phyloP scores from a whole-genome alignment of 192 early-diverging fungal genomes.

The Diversispora epigaea region DNA sequence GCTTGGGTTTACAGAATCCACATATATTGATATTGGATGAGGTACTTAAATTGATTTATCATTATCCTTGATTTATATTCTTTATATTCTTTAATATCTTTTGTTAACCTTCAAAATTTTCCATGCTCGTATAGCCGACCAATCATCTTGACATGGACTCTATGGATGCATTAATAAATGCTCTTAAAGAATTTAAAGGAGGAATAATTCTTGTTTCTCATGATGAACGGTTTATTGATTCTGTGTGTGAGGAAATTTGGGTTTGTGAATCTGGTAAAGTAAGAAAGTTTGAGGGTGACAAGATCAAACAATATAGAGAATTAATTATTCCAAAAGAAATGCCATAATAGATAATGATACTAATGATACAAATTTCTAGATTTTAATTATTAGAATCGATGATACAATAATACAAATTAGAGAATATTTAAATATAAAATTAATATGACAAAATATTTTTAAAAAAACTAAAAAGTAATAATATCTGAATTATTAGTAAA shows the following conservation, averaged over 20 bases:
- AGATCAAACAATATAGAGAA: constrained; percentile 80
- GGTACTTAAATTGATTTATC: constrained; percentile 60
- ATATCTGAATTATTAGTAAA: too few relatives aligned
- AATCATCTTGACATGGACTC: constrained; percentile 90
- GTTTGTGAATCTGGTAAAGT: constrained; percentile 85
- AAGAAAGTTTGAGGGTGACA: constrained; percentile 80
- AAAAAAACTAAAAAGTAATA: too few relatives aligned
- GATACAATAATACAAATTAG: too few relatives aligned
- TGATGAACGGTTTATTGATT: constrained; percentile 94
- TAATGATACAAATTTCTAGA: not conserved
- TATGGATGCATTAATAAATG: constrained; percentile 89
- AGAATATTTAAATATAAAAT: too few relatives aligned
- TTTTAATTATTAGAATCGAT: too few relatives aligned
- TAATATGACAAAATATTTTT: too few relatives aligned
- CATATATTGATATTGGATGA: constrained; percentile 97
- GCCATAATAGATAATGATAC: constrained; percentile 17
- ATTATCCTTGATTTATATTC: constrained; percentile 42
- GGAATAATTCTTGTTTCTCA: constrained; percentile 96
- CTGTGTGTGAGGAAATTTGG: constrained; percentile 88
- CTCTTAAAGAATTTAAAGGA: constrained; percentile 85
- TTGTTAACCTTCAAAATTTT: constrained; percentile 36
- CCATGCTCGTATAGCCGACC: constrained; percentile 64
- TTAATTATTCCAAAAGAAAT: constrained; percentile 43
- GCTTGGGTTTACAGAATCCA: constrained; percentile 85
- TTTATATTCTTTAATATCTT: constrained; percentile 13